phyloP scores from a whole-genome alignment of 805 yeast species.

The Teunomyces cretensis region DNA sequence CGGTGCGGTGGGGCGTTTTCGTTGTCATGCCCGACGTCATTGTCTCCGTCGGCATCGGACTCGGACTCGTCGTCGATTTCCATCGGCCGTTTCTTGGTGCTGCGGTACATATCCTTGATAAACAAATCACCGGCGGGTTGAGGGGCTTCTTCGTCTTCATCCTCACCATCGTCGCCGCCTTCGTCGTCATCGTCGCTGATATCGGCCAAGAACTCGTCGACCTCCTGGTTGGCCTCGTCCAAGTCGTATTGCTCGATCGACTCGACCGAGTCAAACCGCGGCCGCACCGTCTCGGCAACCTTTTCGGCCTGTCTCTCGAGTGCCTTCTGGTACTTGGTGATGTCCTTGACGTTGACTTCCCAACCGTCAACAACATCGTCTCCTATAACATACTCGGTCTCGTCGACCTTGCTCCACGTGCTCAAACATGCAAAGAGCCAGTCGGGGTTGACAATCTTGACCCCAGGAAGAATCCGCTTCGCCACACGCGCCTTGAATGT shows the following conservation, averaged over 20 bases:
- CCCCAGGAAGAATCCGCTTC: slow-evolving; percentile 54
- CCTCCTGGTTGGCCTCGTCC: slow-evolving; percentile 45
- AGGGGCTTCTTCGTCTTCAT: slow-evolving; percentile 16
- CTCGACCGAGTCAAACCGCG: slow-evolving; percentile 32
- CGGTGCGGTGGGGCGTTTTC: too few species aligned
- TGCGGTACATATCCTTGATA: slow-evolving; percentile 12
- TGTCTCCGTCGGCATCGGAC: slow-evolving; percentile 1
- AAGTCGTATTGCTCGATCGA: slow-evolving; percentile 37
- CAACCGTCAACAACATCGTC: slow-evolving; percentile 48
- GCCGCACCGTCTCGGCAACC: slow-evolving; percentile 22
- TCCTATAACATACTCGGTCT: slow-evolving; percentile 53
- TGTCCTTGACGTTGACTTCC: slow-evolving; percentile 45
- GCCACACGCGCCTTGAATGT: slow-evolving; percentile 88
- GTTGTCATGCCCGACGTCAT: neutral
- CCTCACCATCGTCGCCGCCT: slow-evolving; percentile 14
- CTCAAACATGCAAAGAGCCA: slow-evolving; percentile 90
- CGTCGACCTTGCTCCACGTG: slow-evolving; percentile 71
- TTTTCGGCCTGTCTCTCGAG: slow-evolving; percentile 21
- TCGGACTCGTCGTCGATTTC: slow-evolving; percentile 15
- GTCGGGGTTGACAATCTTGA: slow-evolving; percentile 82
- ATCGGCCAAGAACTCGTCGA: slow-evolving; percentile 49
- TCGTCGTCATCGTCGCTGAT: slow-evolving; percentile 31
- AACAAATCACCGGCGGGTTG: slow-evolving; percentile 9
- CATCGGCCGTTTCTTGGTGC: neutral
- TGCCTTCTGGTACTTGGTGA: slow-evolving; percentile 39